These are phyloP conservation scores for Aspergillus carbonarius DNA, from an alignment of 2,329 filamentous ascomycete genomes.

Conservation along the genomic window DNA sequence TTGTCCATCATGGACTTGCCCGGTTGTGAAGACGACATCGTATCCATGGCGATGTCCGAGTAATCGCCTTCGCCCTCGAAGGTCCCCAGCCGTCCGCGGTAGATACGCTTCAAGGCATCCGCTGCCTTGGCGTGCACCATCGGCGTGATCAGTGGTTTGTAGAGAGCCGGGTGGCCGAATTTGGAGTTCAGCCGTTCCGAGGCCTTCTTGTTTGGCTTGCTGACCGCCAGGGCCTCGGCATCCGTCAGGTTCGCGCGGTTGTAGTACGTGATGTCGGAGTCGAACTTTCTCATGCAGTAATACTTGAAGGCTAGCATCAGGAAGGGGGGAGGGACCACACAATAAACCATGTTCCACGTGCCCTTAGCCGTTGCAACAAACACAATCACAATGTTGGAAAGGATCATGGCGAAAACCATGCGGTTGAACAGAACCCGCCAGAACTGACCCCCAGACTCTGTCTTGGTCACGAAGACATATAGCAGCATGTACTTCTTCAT, in stretches of 20 bases:
- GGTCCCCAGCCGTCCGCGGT: constrained; percentile 72
- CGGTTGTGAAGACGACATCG: constrained; percentile 65
- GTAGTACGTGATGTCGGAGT: constrained; percentile 78
- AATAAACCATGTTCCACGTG: constrained; percentile 64
- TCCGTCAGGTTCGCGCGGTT: constrained; percentile 63
- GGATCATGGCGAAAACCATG: constrained; percentile 75
- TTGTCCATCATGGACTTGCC: constrained; percentile 49
- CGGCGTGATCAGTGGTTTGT: constrained; percentile 83
- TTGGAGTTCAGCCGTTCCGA: constrained; percentile 68
- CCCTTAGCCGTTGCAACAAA: constrained; percentile 72
- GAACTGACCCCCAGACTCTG: constrained; percentile 87
- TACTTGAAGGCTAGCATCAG: constrained; percentile 81
- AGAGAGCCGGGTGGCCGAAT: constrained; percentile 89
- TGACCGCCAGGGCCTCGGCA: constrained; percentile 42
- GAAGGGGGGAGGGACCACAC: constrained; percentile 72
- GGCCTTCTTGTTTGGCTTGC: constrained; percentile 40
- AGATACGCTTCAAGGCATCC: constrained; percentile 80
- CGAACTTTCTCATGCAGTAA: constrained; percentile 75
- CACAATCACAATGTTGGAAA: constrained; percentile 77
- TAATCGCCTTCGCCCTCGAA: constrained; percentile 48
- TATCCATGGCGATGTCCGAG: constrained; percentile 76
- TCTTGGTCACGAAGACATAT: constrained; percentile 96
- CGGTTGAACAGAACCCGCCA: constrained; percentile 93
- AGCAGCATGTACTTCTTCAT: constrained; percentile 94
- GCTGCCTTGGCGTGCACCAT: constrained; percentile 94